phyloP scores from a whole-genome alignment of 495 filamentous ascomycete species.

The Neurospora sp. region DNA sequence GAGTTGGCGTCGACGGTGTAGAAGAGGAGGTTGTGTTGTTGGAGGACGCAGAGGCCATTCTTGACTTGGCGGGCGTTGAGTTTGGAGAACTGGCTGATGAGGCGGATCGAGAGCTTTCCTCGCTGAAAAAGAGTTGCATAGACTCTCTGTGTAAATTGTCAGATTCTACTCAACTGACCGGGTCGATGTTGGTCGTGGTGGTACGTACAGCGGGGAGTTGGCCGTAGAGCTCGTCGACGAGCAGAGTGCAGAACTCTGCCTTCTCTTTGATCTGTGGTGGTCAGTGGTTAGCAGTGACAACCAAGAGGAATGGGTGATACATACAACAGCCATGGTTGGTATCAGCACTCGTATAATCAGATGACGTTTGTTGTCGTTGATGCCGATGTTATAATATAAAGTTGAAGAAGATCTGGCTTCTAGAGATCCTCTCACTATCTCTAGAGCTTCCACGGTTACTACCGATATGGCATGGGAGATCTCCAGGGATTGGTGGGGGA shows the following conservation, averaged over 20 bases:
- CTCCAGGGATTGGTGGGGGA: neutral
- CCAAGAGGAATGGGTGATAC: neutral
- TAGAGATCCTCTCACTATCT: conserved; percentile 63
- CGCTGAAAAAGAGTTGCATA: conserved; percentile 66
- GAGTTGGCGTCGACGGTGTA: conserved; percentile 57
- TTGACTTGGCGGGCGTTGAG: conserved; percentile 60
- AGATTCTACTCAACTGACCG: neutral
- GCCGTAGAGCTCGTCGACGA: conserved; percentile 82
- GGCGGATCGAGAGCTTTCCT: conserved; percentile 64
- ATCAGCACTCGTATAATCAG: conserved; percentile 3
- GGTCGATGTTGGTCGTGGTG: neutral
- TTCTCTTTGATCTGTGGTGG: conserved; percentile 43
- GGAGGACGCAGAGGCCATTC: conserved; percentile 69
- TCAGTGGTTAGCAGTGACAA: neutral
- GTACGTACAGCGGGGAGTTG: conserved; percentile 77
- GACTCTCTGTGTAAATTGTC: conserved; percentile 47
- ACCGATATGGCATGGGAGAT: conserved; percentile 49
- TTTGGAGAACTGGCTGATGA: conserved; percentile 54
- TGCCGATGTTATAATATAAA: conserved; percentile 4
- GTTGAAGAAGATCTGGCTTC: conserved; percentile 34
- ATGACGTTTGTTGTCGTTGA: conserved; percentile 1
- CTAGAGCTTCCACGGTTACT: conserved; percentile 58
- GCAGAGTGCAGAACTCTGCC: conserved; percentile 75
- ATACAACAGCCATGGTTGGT: neutral
- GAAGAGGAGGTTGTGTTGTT: conserved; percentile 79